Conservation (phyloP, 805 yeast genomes). For the Ogataea sp. region DNA sequence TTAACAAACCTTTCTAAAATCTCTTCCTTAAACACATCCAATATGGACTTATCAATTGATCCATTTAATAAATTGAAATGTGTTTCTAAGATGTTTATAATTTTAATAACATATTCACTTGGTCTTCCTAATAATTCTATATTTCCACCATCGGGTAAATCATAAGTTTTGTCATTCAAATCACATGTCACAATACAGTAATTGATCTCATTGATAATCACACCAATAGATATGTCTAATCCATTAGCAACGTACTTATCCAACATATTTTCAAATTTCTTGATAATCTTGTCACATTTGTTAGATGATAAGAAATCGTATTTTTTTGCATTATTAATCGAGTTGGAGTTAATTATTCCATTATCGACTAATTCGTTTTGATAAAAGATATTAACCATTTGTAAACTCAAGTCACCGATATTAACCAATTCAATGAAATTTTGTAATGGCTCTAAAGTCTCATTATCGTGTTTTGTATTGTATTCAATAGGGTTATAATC, state of each 20-base stretch:
- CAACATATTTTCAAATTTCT: slow-evolving; percentile 63
- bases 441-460: slow-evolving; percentile 71
- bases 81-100: slow-evolving; percentile 52
- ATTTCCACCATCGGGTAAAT: slow-evolving; percentile 16
- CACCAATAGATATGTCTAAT: slow-evolving; percentile 84
- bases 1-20: slow-evolving; percentile 82
- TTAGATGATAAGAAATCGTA: slow-evolving; percentile 73
- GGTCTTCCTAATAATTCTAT: slow-evolving; percentile 22
- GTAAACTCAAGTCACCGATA: slow-evolving; percentile 86
- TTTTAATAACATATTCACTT: slow-evolving; percentile 57
- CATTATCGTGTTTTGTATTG: slow-evolving; percentile 16
- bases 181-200: slow-evolving; percentile 13
- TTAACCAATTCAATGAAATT: slow-evolving; percentile 87
- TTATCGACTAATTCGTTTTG: slow-evolving; percentile 65
- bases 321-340: slow-evolving; percentile 39
- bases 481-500: slow-evolving; percentile 56
- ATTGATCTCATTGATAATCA: slow-evolving; percentile 67
- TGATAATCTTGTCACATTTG: slow-evolving; percentile 56
- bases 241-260: slow-evolving; percentile 93
- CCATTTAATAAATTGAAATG: slow-evolving; percentile 72
- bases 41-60: slow-evolving; percentile 77
- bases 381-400: slow-evolving; percentile 86
- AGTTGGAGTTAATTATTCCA: slow-evolving; percentile 48
- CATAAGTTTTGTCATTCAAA: slow-evolving; percentile 41
- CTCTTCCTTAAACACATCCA: slow-evolving; percentile 92